Conservation (phyloP, 495 filamentous ascomycete genomes). For the Bacidia gigantensis region DNA sequence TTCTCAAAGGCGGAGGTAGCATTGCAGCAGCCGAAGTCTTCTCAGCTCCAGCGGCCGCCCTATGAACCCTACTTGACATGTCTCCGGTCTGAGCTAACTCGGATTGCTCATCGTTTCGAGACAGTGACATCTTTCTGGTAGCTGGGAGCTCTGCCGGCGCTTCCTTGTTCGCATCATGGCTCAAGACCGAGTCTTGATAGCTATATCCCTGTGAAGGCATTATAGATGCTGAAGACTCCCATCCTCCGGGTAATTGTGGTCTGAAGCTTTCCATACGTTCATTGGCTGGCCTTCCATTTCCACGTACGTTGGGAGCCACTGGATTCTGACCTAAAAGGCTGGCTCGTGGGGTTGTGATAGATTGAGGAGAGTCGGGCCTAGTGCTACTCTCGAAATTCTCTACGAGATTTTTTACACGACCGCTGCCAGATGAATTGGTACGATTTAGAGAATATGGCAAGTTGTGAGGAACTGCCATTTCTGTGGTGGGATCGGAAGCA, state of each 20-base stretch:
- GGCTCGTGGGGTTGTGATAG: conserved; percentile 17
- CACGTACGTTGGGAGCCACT: conserved; percentile 13
- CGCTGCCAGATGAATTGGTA: conserved; percentile 28
- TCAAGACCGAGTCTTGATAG: conserved; percentile 2
- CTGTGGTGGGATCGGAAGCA: background rate
- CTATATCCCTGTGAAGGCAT: conserved; percentile 13
- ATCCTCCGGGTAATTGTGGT: conserved; percentile 49
- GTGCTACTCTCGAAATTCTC: conserved; percentile 29
- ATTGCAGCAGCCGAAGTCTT: conserved; percentile 14
- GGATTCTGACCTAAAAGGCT: conserved; percentile 2
- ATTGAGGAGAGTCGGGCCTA: conserved; percentile 20
- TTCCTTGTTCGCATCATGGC: background rate
- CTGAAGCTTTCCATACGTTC: conserved; percentile 32
- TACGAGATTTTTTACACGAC: conserved; percentile 34
- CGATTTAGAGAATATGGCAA: conserved; percentile 9
- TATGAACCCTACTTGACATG: conserved; percentile 12
- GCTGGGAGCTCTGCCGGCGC: background rate
- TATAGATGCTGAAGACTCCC: conserved; percentile 45
- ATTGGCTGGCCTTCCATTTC: conserved; percentile 20
- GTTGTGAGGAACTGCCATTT: conserved; percentile 3
- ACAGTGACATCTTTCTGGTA: background rate
- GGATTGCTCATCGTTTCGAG: background rate
- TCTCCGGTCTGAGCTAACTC: background rate
- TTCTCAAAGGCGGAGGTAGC: no score
- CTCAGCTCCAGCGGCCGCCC: conserved; percentile 17